Conservation (phyloP, 805 yeast genomes). For the Ogataea paradorogensis region DNA sequence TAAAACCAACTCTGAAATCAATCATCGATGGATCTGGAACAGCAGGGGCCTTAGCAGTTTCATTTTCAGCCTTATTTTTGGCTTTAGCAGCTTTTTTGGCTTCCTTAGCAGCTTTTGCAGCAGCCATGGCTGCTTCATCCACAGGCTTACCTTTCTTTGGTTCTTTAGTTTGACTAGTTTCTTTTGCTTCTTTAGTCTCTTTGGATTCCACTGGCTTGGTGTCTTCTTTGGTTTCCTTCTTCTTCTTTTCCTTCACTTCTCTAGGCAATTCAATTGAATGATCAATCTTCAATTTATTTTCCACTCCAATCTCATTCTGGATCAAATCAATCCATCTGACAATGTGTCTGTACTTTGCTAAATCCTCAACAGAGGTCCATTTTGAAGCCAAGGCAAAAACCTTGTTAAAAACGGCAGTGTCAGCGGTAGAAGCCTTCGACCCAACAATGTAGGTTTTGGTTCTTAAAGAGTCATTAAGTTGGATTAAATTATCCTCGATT, state of each 20-base stretch:
- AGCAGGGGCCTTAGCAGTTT: constrained; percentile 45
- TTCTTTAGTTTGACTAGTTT: constrained; percentile 10
- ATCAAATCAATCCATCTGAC: constrained; percentile 90
- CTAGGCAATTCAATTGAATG: constrained; percentile 64
- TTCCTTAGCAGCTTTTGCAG: constrained; percentile 36
- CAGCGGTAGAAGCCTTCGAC: constrained; percentile 64
- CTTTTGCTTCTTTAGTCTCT: constrained; percentile 5
- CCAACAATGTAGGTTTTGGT: constrained; percentile 70
- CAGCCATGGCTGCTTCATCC: constrained; percentile 32
- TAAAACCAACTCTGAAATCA: constrained; percentile 94
- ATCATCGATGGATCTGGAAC: constrained; percentile 81
- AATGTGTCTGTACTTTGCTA: constrained; percentile 73
- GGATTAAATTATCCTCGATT: constrained; percentile 50
- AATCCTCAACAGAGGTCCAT: constrained; percentile 52
- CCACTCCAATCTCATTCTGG: constrained; percentile 60
- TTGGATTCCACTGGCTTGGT: constrained; percentile 13
- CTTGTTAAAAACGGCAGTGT: constrained; percentile 63
- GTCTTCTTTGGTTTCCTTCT: constrained; percentile 27
- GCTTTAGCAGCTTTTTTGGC: constrained; percentile 44
- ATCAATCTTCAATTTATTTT: constrained; percentile 55
- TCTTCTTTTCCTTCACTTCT: constrained; percentile 39
- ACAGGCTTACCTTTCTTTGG: constrained; percentile 20
- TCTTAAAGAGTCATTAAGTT: constrained; percentile 69
- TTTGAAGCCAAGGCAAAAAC: constrained; percentile 58
- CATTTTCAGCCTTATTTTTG: constrained; percentile 56